Base-by-base conservation (phyloP, 23 red algal species). In the Gracilariopsis chorda region DNA sequence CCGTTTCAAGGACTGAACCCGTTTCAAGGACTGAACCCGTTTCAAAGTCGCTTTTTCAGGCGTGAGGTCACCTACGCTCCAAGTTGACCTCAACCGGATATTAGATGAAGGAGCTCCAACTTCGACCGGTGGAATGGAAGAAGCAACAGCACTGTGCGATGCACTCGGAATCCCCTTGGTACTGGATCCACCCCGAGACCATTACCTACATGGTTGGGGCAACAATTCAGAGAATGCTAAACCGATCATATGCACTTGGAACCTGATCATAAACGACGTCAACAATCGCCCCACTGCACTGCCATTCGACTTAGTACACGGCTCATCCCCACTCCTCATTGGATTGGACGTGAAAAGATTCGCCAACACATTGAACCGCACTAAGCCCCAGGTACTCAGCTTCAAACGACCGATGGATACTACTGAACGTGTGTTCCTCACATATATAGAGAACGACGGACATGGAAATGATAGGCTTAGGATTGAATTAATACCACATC, bases 41-140 rank as follows among this genome's bases (percentile, higher is more conserved):
- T 7, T 60, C 37, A 37, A 82, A 53, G 48, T 82, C 77, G 48
- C 53, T 82, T 83, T 87, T 87, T 87, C 83, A 19, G 24, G 43
- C 49, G 35, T 59, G 83, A 74, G 83, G 36, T 87, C 83, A 55
- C 4, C 19, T 29, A 27, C 42, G 48, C 83, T 75, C 51, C 61
- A 14, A 21, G 35, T 47, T 30, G 62, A 76, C 16, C 60, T 74
- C 60, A 76, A 87, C 20, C 40, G 4, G 7, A 74, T 87, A 44
- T 1, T 75, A 43, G 60, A 87, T 47, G 56, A 53, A 74, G 64
- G 48, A 74, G 64, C 61, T 11, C 83, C 61, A 16, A 87, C 1
- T 17, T 87, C 83, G 9, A 87, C 68, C 28, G 83, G 64, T 24
- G 83, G 64, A 7, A 46, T 86, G 2, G 39, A 71, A 2, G 44